phyloP scores from a whole-genome alignment of 108 stramenopile genomes.

The Mayamaea pseudoterrestris region DNA sequence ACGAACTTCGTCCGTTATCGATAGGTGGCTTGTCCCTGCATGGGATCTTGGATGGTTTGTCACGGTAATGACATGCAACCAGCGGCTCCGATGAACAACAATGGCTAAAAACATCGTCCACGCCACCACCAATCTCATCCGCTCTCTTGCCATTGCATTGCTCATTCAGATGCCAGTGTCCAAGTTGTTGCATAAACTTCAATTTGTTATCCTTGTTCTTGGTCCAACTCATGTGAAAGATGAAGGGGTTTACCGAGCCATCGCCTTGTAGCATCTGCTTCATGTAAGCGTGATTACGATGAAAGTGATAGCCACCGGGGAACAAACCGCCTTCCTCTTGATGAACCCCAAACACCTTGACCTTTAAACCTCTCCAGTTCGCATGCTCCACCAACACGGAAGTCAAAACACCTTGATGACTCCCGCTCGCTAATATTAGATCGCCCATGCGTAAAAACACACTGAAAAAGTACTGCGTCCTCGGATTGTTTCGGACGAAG shows the following conservation, averaged over 20 bases:
- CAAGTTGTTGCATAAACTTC: slow-evolving; percentile 46
- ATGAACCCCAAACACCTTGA: slow-evolving; percentile 49
- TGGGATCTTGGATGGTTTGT: slow-evolving; percentile 63
- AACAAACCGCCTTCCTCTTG: slow-evolving; percentile 13
- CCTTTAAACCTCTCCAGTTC: slow-evolving; percentile 38
- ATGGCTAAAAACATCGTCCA: background rate
- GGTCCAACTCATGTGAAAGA: slow-evolving; percentile 53
- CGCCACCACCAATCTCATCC: slow-evolving; percentile 4
- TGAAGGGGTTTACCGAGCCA: slow-evolving; percentile 6
- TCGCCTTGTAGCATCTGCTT: slow-evolving; percentile 16
- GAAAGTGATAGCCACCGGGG: slow-evolving; percentile 41
- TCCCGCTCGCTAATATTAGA: slow-evolving; percentile 31
- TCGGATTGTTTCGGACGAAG: slow-evolving; percentile 47
- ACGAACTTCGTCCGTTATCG: slow-evolving; percentile 30
- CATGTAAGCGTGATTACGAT: slow-evolving; percentile 20
- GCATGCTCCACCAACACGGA: slow-evolving; percentile 44
- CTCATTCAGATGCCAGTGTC: slow-evolving; percentile 61
- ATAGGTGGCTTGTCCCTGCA: slow-evolving; percentile 48
- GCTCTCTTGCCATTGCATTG: slow-evolving; percentile 16
- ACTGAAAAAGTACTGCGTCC: slow-evolving; percentile 43
- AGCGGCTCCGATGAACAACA: slow-evolving; percentile 61
- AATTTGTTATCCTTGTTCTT: slow-evolving; percentile 66
- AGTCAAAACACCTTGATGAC: slow-evolving; percentile 61
- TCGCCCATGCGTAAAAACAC: slow-evolving; percentile 40
- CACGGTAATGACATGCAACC: slow-evolving; percentile 60